Base-by-base conservation (phyloP, 2,329 filamentous ascomycete genomes). In the Simplicillium aogashimaense region DNA sequence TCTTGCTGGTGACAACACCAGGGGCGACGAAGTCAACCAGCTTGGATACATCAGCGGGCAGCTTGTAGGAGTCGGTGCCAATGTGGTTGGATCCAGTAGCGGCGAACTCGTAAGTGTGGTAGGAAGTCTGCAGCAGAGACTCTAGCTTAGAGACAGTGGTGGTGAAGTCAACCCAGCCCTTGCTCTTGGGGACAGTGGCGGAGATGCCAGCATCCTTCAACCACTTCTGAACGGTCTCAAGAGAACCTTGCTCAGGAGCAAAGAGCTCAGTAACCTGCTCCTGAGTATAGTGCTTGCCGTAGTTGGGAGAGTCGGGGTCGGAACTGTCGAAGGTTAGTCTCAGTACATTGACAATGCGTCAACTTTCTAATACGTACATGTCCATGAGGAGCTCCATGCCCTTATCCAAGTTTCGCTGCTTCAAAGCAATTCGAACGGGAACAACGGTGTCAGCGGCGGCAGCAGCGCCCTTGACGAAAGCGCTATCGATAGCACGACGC, bases 171-270 rank as follows among this genome's bases (percentile, higher is more conserved):
- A 47, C 29, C 33, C 72, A 77, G 36, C 65, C 67, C 37, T 67
- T 63, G n/a, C 68, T 67, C 33, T 63, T 60, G 0, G 72, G 72
- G 34, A 73, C 64, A 32, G 58, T 58, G 4, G 54, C 50, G 17
- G 61, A 49, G 41, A 80, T 72, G 5, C 75, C 76, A 18, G 67
- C 63, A 7, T 56, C 53, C 14, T 60, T 53, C 10, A 79, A 61
- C 75, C 75, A 80, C 10, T 60, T 50, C 45, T 64, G 64, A 17
- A 78, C 70, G 3, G 65, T 57, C 8, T 67, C 57, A 6, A 76
- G 63, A 3, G 69, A 58, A 32, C 72, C 66, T 10, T 53, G 44
- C 7, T 47, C 48, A 0, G 63, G 61, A 15, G 64, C 57, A 52
- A 69, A 70, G 32, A 55, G 65, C 13, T 64, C 57, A 11, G 61